Evolutionary conservation across 129 eudicot genomes (phyloP).

Genomic region (Solidago caesia): DNA sequence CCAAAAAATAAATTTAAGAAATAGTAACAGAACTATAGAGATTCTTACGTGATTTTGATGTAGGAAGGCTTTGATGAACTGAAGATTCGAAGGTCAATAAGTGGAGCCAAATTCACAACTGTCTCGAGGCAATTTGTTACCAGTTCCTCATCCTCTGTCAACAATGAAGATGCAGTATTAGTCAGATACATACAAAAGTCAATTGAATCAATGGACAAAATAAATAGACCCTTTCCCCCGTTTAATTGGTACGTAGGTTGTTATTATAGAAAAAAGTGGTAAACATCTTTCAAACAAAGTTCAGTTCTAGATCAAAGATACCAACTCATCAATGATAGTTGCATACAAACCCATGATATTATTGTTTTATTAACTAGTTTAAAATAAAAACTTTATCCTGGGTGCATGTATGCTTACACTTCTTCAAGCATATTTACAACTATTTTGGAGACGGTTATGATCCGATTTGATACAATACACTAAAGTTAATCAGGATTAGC

Average conservation of each 20-base stretch:
- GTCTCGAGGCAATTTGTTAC: slow-evolving; percentile 95
- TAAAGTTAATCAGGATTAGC: too few relatives aligned
- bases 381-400: not conserved
- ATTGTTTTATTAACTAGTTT: not conserved
- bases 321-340: not conserved
- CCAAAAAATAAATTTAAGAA: not conserved
- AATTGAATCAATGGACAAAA: not conserved
- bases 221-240: too few relatives aligned
- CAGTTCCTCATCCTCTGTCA: slow-evolving; percentile 98
- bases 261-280: not conserved
- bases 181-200: not conserved
- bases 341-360: not conserved
- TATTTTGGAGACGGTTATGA: too few relatives aligned
- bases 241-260: too few relatives aligned
- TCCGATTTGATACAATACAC: too few relatives aligned
- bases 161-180: slow-evolving; percentile 20
- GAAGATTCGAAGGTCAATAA: slow-evolving; percentile 86
- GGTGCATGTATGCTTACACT: not conserved
- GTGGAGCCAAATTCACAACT: slow-evolving; percentile 81
- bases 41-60: slow-evolving; percentile 87
- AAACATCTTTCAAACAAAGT: not conserved
- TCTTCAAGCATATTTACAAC: not conserved
- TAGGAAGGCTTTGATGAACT: slow-evolving; percentile 96
- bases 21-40: slow-evolving; percentile 6
- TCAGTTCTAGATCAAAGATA: not conserved